phyloP scores from a whole-genome alignment of 2,329 filamentous ascomycete genomes.

The Xylariomycetidae sp. region DNA sequence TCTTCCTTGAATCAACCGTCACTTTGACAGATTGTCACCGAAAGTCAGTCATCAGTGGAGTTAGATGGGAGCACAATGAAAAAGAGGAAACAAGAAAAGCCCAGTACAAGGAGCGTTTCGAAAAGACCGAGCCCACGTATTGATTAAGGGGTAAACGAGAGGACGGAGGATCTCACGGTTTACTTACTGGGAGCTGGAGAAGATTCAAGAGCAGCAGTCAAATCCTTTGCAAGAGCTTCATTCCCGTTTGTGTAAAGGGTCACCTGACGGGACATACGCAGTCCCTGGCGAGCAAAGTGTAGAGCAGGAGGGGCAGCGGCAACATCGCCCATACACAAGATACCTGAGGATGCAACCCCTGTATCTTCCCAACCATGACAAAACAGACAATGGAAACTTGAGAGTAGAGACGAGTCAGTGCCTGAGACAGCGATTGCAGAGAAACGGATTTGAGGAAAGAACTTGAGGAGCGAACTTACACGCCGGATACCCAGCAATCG shows the following conservation, averaged over 20 bases:
- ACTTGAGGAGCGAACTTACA: slow-evolving; percentile 7
- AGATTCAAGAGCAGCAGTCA: slow-evolving; percentile 2
- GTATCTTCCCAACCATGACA: slow-evolving; percentile 5
- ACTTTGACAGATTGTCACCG: too few relatives aligned
- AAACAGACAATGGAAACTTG: slow-evolving; percentile 9
- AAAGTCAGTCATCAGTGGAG: too few relatives aligned
- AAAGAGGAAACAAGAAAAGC: too few relatives aligned
- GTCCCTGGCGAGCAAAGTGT: not conserved
- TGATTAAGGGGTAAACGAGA: too few relatives aligned
- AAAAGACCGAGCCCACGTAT: too few relatives aligned
- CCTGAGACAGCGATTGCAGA: not conserved
- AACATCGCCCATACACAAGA: not conserved
- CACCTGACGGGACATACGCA: not conserved
- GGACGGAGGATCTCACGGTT: too few relatives aligned
- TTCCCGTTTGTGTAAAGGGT: slow-evolving; percentile 7
- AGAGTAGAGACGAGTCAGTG: not conserved
- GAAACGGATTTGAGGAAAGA: not conserved
- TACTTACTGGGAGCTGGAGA: slow-evolving; percentile 7
- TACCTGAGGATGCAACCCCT: slow-evolving; percentile 1
- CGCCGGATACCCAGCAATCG: slow-evolving; percentile 11
- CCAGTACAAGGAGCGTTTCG: too few relatives aligned
- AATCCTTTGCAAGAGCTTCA: slow-evolving; percentile 5
- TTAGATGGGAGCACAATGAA: too few relatives aligned
- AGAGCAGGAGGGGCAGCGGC: not conserved
- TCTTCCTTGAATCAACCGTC: slow-evolving; percentile 6